Base-by-base conservation (phyloP, 352 stramenopile species). In the Elongisporangium prolatum region DNA sequence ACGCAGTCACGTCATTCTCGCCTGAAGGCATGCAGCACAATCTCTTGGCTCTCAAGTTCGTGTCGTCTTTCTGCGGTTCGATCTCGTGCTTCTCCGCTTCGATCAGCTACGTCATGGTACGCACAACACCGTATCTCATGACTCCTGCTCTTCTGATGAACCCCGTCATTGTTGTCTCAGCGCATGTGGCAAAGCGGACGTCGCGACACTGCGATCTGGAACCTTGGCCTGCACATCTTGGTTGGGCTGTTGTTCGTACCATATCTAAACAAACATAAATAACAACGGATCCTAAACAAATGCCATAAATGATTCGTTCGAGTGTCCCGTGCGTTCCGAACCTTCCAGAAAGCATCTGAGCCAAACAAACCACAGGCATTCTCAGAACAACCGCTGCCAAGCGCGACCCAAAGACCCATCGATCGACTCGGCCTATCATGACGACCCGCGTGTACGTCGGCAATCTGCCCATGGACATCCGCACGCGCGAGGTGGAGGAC, bases 21-120 rank as follows among this genome's bases (percentile, higher is more conserved):
- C 59, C 75, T 1, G 63, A 54, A 6, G 59, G 57, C 5, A 50
- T 87, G 48, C 73, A 66, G 13, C 74, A 84, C 48, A 88, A 88
- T 24, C 54, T 90, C 17, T 65, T 88, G 5, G 69, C 80, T 18
- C 64, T 84, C 59, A 90, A 90, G 65, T 90, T 90, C 63, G 80
- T 88, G n/a, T 87, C 74, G 17, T 90, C 80, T 4, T 90, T 90
- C 25, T 90, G 80, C 57, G 80, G 80, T 17, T 90, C 80, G 4
- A 47, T 90, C 20, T 90, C 80, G 34, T 75, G 71, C 49, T 89
- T 90, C 57, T 88, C 76, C 14, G 76, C 67, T 1, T 52, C 72
- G 20, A 72, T 90, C 22, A 87, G 68, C 20, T 70, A 80, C 47
- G 68, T 74, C 21, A 81, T 75, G 65, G 78, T 89, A 61, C 21